Percentiles rank a stretch among this genome's conserved stretches.
Evolutionary conservation across 306 rosid species (phyloP).

Genomic region (Vigna mungo): DNA sequence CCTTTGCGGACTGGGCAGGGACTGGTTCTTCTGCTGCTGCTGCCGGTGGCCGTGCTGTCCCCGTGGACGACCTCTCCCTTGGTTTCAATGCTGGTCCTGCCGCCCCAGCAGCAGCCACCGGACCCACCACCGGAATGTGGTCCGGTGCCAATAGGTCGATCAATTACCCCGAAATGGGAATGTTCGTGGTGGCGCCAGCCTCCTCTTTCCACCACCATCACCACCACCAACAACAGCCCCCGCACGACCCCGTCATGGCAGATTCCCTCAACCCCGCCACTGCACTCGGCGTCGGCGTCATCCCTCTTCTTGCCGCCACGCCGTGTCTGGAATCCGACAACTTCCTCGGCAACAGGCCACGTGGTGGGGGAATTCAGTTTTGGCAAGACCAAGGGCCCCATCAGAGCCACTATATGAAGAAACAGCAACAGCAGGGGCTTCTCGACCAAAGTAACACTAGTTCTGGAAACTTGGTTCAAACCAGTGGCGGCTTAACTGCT

Average conservation of each 20-base stretch:
- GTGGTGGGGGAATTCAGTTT: constrained; percentile 74
- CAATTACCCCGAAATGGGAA: constrained; percentile 75
- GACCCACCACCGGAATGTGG: constrained; percentile 62
- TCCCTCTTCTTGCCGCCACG: constrained; percentile 69
- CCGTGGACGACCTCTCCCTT: constrained; percentile 75
- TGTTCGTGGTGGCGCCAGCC: constrained; percentile 78
- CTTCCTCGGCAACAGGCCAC: constrained; percentile 33
- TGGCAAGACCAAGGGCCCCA: constrained; percentile 71
- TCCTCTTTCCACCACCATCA: constrained; percentile 56
- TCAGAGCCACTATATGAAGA: constrained; percentile 62
- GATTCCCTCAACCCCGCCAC: constrained; percentile 76
- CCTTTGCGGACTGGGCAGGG: constrained; percentile 91
- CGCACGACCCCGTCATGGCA: constrained; percentile 21
- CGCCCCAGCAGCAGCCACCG: constrained; percentile 54
- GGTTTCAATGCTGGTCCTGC: constrained; percentile 91
- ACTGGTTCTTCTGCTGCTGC: constrained; percentile 52
- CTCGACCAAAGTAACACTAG: constrained; percentile 43
- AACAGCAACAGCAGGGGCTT: constrained; percentile 31
- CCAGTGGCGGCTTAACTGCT: constrained; percentile 44
- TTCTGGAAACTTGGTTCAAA: constrained; percentile 46
- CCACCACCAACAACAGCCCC: constrained; percentile 37
- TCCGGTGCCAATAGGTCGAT: constrained; percentile 46
- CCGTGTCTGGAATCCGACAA: constrained; percentile 56
- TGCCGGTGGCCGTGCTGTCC: constrained; percentile 42
- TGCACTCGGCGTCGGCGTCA: constrained; percentile 86